A percentile compares a stretch with the other conserved stretches of the same genome.
These are phyloP conservation scores for Lachancea quebecensis DNA, from an alignment of 805 yeast genomes.

Conservation along the genomic window DNA sequence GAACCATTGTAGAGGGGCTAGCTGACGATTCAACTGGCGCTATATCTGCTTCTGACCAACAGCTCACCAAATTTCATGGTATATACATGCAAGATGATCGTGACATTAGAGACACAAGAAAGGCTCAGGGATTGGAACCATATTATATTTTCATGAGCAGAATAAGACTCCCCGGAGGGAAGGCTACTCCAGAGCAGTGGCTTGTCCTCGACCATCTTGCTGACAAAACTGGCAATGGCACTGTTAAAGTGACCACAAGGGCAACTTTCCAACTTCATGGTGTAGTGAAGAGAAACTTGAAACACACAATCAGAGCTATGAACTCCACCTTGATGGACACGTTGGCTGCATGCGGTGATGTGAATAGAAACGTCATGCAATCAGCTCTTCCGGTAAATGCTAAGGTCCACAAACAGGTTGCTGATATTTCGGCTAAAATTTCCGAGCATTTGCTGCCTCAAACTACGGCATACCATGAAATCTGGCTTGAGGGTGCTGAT, in stretches of 20 bases:
- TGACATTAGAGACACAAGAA: constrained; percentile 88
- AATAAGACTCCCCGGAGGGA: constrained; percentile 91
- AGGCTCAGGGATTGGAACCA: constrained; percentile 88
- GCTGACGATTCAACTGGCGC: constrained; percentile 82
- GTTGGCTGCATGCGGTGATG: constrained; percentile 97
- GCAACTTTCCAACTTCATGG: constrained; percentile 97
- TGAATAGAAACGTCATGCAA: constrained; percentile 89
- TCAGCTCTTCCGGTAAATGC: constrained; percentile 86
- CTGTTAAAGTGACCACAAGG: constrained; percentile 90
- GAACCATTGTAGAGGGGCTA: constrained; percentile 85
- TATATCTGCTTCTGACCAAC: constrained; percentile 84
- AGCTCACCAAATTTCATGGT: constrained; percentile 94
- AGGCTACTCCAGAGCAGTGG: constrained; percentile 84
- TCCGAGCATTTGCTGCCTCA: constrained; percentile 81
- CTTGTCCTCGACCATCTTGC: constrained; percentile 76
- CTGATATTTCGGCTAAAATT: constrained; percentile 52
- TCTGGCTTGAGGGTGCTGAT: constrained; percentile 88
- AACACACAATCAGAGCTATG: constrained; percentile 88
- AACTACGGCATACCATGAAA: constrained; percentile 94
- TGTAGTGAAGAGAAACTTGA: constrained; percentile 80
- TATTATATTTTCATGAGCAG: constrained; percentile 97
- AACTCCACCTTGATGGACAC: constrained; percentile 88
- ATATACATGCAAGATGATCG: constrained; percentile 98
- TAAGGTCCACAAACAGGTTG: constrained; percentile 70
- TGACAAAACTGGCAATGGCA: constrained; percentile 80